Evolutionary conservation across 306 rosid genomes (phyloP).

Genomic region (Vigna reflexopilosa): DNA sequence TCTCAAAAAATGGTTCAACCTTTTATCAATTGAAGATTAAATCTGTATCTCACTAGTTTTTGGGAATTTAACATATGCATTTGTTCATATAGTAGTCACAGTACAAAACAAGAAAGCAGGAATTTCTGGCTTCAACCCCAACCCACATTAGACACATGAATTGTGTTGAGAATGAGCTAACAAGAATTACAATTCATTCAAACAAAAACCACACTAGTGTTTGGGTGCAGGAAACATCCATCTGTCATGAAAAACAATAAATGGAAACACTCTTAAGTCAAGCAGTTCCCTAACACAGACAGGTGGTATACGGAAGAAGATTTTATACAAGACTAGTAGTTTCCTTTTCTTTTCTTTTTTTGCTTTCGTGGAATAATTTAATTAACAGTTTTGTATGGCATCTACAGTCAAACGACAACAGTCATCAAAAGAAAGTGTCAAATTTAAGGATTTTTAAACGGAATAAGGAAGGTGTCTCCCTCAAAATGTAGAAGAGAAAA

Average conservation of each 20-base stretch:
- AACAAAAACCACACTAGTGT: too few relatives aligned
- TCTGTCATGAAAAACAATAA: not conserved
- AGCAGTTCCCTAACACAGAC: not conserved
- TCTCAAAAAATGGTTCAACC: too few relatives aligned
- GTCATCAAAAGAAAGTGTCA: not conserved
- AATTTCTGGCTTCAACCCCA: slow-evolving; percentile 1
- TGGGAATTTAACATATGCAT: not conserved
- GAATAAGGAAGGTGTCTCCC: slow-evolving; percentile 9
- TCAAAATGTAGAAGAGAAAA: not conserved
- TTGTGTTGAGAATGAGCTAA: too few relatives aligned
- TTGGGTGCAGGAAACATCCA: too few relatives aligned
- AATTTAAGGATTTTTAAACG: slow-evolving; percentile 12
- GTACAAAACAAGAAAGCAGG: not conserved
- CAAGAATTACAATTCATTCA: too few relatives aligned
- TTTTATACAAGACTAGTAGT: not conserved
- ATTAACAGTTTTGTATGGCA: not conserved
- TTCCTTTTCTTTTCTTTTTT: not conserved
- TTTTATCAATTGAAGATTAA: too few relatives aligned
- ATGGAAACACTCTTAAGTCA: not conserved
- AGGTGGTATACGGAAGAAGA: not conserved
- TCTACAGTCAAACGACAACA: not conserved
- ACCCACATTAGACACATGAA: not conserved
- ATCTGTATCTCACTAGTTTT: not conserved
- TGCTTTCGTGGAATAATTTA: not conserved
- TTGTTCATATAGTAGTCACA: not conserved